These are phyloP conservation scores for Uronychia setigera DNA, from an alignment of 73 alveolate species.

Conservation along the genomic window DNA sequence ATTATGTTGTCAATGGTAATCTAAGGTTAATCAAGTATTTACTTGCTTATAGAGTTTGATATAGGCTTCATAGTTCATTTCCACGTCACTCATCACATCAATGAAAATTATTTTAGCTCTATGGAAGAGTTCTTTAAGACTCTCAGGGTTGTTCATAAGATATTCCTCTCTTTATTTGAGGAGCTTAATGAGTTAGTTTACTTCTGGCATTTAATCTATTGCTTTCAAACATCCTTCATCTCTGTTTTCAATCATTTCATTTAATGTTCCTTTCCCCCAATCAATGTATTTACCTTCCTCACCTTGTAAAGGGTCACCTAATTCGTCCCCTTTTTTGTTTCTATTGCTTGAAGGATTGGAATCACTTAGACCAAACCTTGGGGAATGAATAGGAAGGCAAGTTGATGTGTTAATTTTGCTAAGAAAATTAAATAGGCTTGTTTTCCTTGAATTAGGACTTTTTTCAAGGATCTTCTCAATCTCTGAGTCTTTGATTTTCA, in stretches of 20 bases:
- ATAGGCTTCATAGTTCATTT: neutral
- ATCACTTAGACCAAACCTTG: neutral
- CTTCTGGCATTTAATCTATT: neutral
- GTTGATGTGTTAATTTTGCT: neutral
- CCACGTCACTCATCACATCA: neutral
- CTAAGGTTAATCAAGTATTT: neutral
- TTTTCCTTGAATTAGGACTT: neutral
- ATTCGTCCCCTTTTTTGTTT: neutral
- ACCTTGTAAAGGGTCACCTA: neutral
- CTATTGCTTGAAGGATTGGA: neutral
- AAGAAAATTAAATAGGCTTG: neutral
- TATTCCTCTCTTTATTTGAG: neutral
- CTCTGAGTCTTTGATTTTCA: neutral
- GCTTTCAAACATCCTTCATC: neutral
- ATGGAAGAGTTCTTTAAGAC: neutral
- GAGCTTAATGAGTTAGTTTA: neutral
- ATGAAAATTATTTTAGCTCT: neutral
- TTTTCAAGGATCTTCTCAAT: neutral
- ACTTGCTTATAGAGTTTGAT: neutral
- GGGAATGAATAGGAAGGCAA: neutral
- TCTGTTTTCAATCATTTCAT: neutral
- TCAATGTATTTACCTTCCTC: neutral
- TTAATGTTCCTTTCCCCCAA: neutral
- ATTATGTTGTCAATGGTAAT: neutral
- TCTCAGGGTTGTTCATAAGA: neutral